A percentile compares a stretch with the other conserved stretches of the same genome.
Evolutionary conservation across 495 filamentous ascomycete species (phyloP).

Genomic region (Evansstolkia leycettana): DNA sequence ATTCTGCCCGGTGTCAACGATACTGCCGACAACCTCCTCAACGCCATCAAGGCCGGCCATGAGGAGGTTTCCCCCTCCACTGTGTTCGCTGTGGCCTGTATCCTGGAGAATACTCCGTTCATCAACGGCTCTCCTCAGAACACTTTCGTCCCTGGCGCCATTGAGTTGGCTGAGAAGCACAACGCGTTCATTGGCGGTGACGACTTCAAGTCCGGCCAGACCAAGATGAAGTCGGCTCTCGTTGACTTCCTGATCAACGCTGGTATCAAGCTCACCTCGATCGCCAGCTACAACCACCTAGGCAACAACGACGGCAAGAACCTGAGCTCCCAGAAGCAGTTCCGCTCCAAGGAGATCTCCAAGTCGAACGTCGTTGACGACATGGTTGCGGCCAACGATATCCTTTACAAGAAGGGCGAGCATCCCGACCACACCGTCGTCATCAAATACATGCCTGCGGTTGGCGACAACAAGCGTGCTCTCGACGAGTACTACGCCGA

Average conservation of each 20-base stretch:
- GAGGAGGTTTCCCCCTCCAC: slow-evolving; percentile 87
- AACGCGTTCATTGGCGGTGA: slow-evolving; percentile 91
- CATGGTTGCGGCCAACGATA: slow-evolving; percentile 91
- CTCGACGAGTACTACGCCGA: slow-evolving; percentile 98
- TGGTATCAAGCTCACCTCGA: slow-evolving; percentile 97
- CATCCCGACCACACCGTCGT: slow-evolving; percentile 84
- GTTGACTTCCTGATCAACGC: slow-evolving; percentile 98
- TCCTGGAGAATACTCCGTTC: slow-evolving; percentile 83
- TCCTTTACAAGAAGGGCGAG: slow-evolving; percentile 80
- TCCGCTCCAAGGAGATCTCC: slow-evolving; percentile 98
- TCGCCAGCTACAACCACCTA: slow-evolving; percentile 98
- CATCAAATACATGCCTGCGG: slow-evolving; percentile 98
- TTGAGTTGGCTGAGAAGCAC: slow-evolving; percentile 81
- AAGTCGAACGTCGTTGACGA: slow-evolving; percentile 99
- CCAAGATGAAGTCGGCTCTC: slow-evolving; percentile 99
- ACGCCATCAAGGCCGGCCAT: slow-evolving; percentile 75
- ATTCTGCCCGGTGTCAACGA: slow-evolving; percentile 85
- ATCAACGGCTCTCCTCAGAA: slow-evolving; percentile 99
- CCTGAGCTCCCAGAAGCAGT: slow-evolving; percentile 91
- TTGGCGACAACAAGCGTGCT: slow-evolving; percentile 98
- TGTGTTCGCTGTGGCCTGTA: slow-evolving; percentile 87
- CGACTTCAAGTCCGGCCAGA: slow-evolving; percentile 99
- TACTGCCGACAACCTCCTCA: slow-evolving; percentile 85
- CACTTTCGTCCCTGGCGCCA: slow-evolving; percentile 90
- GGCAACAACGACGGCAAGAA: slow-evolving; percentile 99